Percentiles rank a stretch among this genome's conserved stretches.
These are phyloP conservation scores for Claviceps purpurea DNA, from an alignment of 2,329 filamentous ascomycete species.

Conservation along the genomic window DNA sequence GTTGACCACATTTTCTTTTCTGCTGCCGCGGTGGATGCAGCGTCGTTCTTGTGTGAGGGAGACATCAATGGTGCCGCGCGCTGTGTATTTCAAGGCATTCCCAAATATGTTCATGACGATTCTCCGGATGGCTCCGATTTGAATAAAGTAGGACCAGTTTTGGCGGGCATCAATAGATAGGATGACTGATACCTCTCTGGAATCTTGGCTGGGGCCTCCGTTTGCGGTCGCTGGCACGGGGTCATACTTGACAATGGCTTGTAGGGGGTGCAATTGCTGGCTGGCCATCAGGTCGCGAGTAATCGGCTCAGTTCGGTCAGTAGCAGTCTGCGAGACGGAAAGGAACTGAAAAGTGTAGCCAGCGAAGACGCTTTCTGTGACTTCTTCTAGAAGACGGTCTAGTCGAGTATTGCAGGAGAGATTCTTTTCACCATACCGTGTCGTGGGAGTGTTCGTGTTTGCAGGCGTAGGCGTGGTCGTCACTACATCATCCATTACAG, in stretches of 20 bases:
- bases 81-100: slow-evolving; percentile 49
- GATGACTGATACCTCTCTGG: slow-evolving; percentile 17
- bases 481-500: background rate
- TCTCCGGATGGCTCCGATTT: slow-evolving; percentile 36
- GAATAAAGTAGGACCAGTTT: slow-evolving; percentile 39
- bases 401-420: slow-evolving; percentile 18
- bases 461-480: background rate
- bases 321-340: slow-evolving; percentile 11
- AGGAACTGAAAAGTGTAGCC: slow-evolving; percentile 26
- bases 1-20: slow-evolving; percentile 10
- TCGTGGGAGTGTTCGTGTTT: background rate
- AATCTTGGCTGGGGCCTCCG: background rate
- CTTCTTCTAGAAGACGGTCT: slow-evolving; percentile 29
- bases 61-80: slow-evolving; percentile 17
- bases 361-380: slow-evolving; percentile 31
- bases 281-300: slow-evolving; percentile 8
- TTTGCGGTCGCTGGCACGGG: background rate
- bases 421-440: slow-evolving; percentile 7
- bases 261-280: slow-evolving; percentile 20
- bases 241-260: slow-evolving; percentile 24
- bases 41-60: slow-evolving; percentile 12
- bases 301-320: slow-evolving; percentile 3
- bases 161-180: slow-evolving; percentile 24
- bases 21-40: background rate
- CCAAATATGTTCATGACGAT: slow-evolving; percentile 51